Percentiles rank a stretch among this genome's conserved stretches.
phyloP scores from a whole-genome alignment of 169 alveolate species.

The Blepharisma undulans region DNA sequence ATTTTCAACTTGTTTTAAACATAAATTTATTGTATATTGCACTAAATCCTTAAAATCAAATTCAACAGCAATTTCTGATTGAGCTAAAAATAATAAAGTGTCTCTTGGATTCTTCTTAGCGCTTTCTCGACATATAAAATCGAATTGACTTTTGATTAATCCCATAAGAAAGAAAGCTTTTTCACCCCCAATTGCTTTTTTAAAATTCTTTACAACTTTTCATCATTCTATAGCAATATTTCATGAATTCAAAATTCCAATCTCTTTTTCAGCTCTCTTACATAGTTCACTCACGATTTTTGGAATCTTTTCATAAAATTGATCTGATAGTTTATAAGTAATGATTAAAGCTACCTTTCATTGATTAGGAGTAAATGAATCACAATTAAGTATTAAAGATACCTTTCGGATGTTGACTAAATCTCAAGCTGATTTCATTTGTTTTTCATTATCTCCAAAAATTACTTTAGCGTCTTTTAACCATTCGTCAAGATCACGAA shows the following conservation, averaged over 20 bases:
- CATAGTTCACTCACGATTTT: too few species aligned
- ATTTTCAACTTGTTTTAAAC: too few species aligned
- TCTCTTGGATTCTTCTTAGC: neutral
- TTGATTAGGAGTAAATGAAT: too few species aligned
- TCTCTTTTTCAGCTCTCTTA: neutral
- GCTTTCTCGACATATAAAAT: neutral
- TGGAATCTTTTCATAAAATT: too few species aligned
- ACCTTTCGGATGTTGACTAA: too few species aligned
- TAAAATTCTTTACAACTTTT: too few species aligned
- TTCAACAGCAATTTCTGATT: neutral
- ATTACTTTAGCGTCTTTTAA: neutral
- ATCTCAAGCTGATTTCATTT: neutral
- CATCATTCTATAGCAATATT: neutral
- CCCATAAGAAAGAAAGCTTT: neutral
- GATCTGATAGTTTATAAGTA: neutral
- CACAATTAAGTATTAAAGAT: neutral
- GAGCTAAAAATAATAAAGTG: neutral
- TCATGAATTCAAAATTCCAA: neutral
- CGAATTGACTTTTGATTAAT: neutral
- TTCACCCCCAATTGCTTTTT: neutral
- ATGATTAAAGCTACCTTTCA: too few species aligned
- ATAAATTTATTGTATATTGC: too few species aligned
- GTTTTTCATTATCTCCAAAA: neutral
- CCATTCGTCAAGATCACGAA: neutral
- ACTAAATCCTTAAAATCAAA: neutral